These are phyloP conservation scores for Leptodermis oblonga DNA, from an alignment of 257 asterid genomes.

Conservation along the genomic window DNA sequence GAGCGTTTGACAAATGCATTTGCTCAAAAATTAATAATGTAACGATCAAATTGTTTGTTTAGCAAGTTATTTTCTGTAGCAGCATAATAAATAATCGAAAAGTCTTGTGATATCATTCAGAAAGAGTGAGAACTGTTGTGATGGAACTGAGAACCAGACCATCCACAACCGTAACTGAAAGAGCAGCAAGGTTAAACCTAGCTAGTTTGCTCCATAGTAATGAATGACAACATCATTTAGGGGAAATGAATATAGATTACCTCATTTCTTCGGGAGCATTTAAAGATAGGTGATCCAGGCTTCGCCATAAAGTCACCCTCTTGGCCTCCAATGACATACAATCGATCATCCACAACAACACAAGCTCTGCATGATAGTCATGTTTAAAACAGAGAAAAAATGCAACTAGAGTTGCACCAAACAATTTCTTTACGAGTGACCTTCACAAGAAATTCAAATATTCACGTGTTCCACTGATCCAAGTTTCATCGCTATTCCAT, in stretches of 20 bases:
- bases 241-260: slow-evolving; percentile 30
- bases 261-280: slow-evolving; percentile 90
- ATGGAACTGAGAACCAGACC: neutral
- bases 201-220: neutral
- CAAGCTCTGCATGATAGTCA: slow-evolving; percentile 58
- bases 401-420: neutral
- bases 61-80: neutral
- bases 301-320: slow-evolving; percentile 97
- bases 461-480: neutral
- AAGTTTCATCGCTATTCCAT: neutral
- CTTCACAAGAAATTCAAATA: neutral
- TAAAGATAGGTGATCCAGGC: slow-evolving; percentile 90
- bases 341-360: slow-evolving; percentile 58
- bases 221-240: neutral
- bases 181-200: neutral
- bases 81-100: neutral
- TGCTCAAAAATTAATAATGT: neutral
- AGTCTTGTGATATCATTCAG: neutral
- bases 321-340: slow-evolving; percentile 81
- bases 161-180: neutral
- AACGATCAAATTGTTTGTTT: neutral
- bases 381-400: slow-evolving; percentile 3
- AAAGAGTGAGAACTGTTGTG: neutral
- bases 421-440: neutral
- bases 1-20: neutral